Percentiles rank a stretch among this genome's conserved stretches.
Evolutionary conservation across 345 rosid genomes (phyloP).

Genomic region (Citrus trifoliata): DNA sequence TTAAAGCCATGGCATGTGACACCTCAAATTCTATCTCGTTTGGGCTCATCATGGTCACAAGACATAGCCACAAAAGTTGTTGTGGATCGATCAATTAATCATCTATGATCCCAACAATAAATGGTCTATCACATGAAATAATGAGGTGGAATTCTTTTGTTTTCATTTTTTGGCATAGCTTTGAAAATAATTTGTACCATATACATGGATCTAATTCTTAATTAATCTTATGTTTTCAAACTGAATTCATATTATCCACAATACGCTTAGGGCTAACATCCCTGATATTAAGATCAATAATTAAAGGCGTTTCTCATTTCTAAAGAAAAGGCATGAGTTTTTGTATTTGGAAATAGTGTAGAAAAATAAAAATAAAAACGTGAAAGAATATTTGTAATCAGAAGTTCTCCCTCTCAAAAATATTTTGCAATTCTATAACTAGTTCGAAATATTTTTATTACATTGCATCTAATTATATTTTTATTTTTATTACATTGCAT

Average conservation of each 20-base stretch:
- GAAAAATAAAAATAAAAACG: too few relatives aligned
- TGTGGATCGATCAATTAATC: not conserved
- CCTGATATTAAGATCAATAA: not conserved
- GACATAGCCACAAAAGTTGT: not conserved
- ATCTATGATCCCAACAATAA: not conserved
- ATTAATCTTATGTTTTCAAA: not conserved
- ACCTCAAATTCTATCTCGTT: not conserved
- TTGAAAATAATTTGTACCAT: not conserved
- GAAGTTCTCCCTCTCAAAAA: too few relatives aligned
- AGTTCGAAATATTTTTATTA: too few relatives aligned
- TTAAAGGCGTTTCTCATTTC: not conserved
- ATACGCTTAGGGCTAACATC: not conserved
- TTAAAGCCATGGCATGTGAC: conserved; percentile 5
- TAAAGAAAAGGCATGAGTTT: not conserved
- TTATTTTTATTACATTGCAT: too few relatives aligned
- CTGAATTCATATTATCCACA: too few relatives aligned
- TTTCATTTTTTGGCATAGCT: not conserved
- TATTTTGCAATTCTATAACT: too few relatives aligned
- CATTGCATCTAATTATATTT: too few relatives aligned
- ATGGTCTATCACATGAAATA: not conserved
- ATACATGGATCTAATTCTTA: not conserved
- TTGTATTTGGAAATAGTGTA: not conserved
- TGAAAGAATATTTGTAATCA: too few relatives aligned
- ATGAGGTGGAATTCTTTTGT: not conserved
- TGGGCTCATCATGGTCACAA: not conserved